These are phyloP conservation scores for Umbelopsis sp. DNA, from an alignment of 192 early-diverging fungal species.

Conservation along the genomic window DNA sequence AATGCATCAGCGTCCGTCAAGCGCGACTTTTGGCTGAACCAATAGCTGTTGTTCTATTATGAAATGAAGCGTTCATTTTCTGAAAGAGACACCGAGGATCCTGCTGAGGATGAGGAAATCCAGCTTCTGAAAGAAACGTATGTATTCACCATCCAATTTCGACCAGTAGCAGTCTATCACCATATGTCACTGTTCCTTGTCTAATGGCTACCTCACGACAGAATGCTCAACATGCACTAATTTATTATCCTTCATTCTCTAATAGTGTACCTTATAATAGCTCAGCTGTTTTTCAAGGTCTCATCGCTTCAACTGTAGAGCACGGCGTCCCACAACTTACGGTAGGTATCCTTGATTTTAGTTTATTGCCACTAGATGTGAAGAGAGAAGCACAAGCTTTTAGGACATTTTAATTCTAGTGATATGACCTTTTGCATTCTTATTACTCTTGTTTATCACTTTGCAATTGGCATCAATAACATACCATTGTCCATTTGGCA, in stretches of 20 bases:
- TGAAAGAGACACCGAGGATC: not conserved
- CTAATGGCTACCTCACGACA: not conserved
- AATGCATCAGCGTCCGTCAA: not conserved
- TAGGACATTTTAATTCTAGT: too few relatives aligned
- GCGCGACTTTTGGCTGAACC: not conserved
- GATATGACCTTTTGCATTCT: too few relatives aligned
- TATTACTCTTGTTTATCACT: too few relatives aligned
- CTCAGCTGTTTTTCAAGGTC: not conserved
- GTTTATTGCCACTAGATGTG: not conserved
- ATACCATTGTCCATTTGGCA: not conserved
- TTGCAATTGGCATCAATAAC: too few relatives aligned
- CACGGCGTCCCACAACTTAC: not conserved
- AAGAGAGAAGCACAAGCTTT: too few relatives aligned
- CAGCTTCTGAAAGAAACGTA: not conserved
- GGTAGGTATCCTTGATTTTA: not conserved
- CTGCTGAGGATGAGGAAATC: not conserved
- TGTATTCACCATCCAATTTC: not conserved
- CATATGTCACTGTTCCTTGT: not conserved
- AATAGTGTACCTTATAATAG: not conserved
- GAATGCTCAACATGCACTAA: not conserved
- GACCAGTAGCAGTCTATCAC: not conserved
- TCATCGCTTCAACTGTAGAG: not conserved
- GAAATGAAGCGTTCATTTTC: slow-evolving; percentile 13
- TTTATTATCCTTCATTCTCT: not conserved
- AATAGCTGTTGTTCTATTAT: not conserved